Conservation (phyloP, 2,329 filamentous ascomycete species). For the Colletotrichum cereale region DNA sequence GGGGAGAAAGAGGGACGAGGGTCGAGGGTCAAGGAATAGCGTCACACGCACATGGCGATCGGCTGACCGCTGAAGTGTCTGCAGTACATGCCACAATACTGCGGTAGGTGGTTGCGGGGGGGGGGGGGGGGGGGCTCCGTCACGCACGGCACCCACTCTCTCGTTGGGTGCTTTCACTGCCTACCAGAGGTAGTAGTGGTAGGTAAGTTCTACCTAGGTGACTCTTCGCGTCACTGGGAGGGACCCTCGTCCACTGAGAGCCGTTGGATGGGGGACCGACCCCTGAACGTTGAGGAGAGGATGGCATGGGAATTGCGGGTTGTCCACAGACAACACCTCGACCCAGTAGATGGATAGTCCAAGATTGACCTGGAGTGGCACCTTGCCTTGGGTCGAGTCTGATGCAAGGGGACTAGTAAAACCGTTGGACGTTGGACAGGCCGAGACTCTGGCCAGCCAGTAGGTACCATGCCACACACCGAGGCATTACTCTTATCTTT, state of each 20-base stretch:
- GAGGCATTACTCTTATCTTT: background rate
- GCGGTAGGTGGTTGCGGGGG: background rate
- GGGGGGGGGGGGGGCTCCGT: background rate
- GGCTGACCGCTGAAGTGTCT: conserved; percentile 14
- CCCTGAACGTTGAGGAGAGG: background rate
- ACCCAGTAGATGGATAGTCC: background rate
- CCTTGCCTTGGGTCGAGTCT: background rate
- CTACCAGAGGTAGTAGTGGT: too few species aligned
- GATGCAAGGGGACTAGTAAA: background rate
- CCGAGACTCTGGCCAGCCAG: background rate
- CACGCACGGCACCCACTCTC: background rate
- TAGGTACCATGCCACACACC: background rate
- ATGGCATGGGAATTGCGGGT: conserved; percentile 3
- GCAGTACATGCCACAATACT: background rate
- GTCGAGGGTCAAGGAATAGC: background rate
- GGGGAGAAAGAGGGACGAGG: background rate
- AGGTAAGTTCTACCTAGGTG: too few species aligned
- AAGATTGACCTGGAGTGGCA: background rate
- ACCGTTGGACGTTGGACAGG: background rate
- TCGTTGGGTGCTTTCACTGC: background rate
- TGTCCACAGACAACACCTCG: background rate
- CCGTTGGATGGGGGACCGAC: background rate
- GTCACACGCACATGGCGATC: conserved; percentile 16
- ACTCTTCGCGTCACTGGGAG: background rate
- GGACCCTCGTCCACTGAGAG: background rate